Base-by-base conservation (phyloP, 805 yeast genomes). In the Yueomyces sp. region DNA sequence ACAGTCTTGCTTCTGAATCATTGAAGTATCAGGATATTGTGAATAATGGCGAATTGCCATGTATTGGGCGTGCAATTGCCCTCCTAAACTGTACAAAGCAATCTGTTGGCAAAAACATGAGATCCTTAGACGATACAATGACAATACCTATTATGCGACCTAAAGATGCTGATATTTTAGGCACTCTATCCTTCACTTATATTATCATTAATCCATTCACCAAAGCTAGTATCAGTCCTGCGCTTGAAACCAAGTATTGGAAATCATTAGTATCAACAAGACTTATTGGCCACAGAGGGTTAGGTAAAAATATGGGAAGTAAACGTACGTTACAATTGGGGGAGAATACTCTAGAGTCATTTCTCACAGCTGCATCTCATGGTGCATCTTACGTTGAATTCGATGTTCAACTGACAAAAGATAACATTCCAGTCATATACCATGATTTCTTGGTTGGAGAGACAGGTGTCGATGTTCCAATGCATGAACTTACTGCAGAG, bases 381-480 rank as follows among this genome's bases (percentile, higher is more conserved):
- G 97, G 97, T 37, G 97, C 97, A 1, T 81, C 94, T 2, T 90
- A 90, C 56, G 96, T 90, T 42, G 97, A 90, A 63, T 90, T 90
- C 59, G 97, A 90, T 63, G 97, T 90, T 40, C 97, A 90, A 59
- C 68, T 90, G 52, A 90, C 97, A 12, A 86, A 87, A 57, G 97
- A 90, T 60, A 70, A 70, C 50, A 79, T 85, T 8, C 96, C 97
- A 2, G 97, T 90, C 5, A 83, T 90, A 30, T 90, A 90, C 56
- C 97, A 90, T 61, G 97, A 90, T 59, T 90, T 90, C 57, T 60
- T 85, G 38, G 96, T 90, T 41, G 94, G 95, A 2, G 97, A 90
- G 56, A 79, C 95, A 4, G 97, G 97, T 19, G 86, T 85, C 42
- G 97, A 90, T 64, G 81, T 88, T 41, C 96, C 97, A 3, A 88